Percentiles rank a stretch among this genome's conserved stretches.
Evolutionary conservation across 768 basidiomycete genomes (phyloP).

Genomic region (Boletales sp.): DNA sequence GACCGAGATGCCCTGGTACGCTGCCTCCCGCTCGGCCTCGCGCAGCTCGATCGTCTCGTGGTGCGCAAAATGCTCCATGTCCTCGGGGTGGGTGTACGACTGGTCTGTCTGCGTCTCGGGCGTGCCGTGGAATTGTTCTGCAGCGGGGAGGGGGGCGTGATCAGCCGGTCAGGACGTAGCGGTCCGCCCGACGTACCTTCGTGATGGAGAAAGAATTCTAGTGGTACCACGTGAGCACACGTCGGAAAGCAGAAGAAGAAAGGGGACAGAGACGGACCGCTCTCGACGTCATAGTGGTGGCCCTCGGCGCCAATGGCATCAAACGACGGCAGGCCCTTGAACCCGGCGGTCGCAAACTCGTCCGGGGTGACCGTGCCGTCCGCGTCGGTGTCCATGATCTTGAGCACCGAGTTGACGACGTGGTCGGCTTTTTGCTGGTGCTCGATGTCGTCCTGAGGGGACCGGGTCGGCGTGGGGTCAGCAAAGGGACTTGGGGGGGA

Average conservation of each 20-base stretch:
- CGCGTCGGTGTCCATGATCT: slow-evolving; percentile 64
- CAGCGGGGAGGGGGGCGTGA: not conserved
- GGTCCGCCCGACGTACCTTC: slow-evolving; percentile 58
- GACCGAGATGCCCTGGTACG: slow-evolving; percentile 77
- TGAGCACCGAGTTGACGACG: slow-evolving; percentile 70
- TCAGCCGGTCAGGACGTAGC: not conserved
- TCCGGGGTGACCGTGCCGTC: slow-evolving; percentile 68
- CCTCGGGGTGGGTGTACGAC: slow-evolving; percentile 91
- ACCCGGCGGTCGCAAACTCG: slow-evolving; percentile 71
- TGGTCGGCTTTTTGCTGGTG: slow-evolving; percentile 79
- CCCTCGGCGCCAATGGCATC: slow-evolving; percentile 84
- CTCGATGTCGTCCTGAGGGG: slow-evolving; percentile 61
- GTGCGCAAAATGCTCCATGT: slow-evolving; percentile 86
- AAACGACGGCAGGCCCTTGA: slow-evolving; percentile 79
- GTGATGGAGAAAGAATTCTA: slow-evolving; percentile 95
- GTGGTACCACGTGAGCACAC: not conserved
- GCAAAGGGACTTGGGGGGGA: not conserved
- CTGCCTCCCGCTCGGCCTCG: slow-evolving; percentile 82
- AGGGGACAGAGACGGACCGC: slow-evolving; percentile 50
- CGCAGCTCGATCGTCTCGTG: slow-evolving; percentile 82
- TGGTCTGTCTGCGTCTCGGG: slow-evolving; percentile 98
- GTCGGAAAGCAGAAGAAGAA: not conserved
- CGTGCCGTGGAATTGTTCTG: slow-evolving; percentile 90
- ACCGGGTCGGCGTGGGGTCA: not conserved
- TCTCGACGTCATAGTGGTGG: slow-evolving; percentile 90